These are phyloP conservation scores for Pistacia atlantica DNA, from an alignment of 345 rosid genomes.

Conservation along the genomic window DNA sequence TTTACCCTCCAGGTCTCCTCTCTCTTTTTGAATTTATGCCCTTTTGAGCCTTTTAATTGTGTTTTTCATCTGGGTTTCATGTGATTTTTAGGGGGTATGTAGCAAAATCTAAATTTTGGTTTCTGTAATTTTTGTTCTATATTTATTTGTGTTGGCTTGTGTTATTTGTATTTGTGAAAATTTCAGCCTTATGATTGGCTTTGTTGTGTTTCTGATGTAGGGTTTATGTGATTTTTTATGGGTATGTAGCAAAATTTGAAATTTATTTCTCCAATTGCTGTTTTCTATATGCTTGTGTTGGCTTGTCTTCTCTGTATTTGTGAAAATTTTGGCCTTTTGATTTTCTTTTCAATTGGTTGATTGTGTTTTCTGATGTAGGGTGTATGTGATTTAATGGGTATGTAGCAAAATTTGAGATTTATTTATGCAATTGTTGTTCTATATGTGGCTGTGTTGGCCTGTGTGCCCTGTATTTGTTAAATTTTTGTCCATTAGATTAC, in stretches of 20 bases:
- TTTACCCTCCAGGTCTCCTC: constrained; percentile 81
- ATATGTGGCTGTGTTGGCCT: neutral
- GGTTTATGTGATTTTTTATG: neutral
- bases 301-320: no score
- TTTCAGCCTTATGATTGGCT: no score
- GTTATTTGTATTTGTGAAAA: no score
- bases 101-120: neutral
- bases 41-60: neutral
- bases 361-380: neutral
- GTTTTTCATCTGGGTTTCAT: neutral
- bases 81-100: neutral
- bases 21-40: neutral
- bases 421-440: neutral
- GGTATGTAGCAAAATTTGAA: neutral
- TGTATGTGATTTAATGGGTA: neutral
- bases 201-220: neutral
- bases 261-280: neutral
- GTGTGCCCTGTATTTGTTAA: no score
- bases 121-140: neutral
- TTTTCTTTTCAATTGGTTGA: no score
- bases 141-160: neutral
- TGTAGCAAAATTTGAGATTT: neutral
- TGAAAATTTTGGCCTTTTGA: no score
- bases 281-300: neutral
- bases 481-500: no score